Evolutionary conservation across 495 filamentous ascomycete genomes (phyloP).

Genomic region (Xylaria longipes): DNA sequence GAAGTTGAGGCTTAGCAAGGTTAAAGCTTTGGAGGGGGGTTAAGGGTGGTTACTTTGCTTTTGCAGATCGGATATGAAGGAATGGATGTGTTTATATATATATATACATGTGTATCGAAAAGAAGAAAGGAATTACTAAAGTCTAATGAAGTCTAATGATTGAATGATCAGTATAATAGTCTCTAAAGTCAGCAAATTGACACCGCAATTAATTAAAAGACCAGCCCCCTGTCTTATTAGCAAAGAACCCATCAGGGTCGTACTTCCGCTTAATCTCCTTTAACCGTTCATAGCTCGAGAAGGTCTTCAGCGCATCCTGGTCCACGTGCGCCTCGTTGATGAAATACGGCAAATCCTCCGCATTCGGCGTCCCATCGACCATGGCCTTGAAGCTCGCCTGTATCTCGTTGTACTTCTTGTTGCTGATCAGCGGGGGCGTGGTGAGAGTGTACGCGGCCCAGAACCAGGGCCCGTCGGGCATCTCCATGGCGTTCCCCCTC

Average conservation of each 20-base stretch:
- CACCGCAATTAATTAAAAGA: conserved; percentile 36
- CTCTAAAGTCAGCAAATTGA: too few relatives aligned
- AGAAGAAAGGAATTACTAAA: too few relatives aligned
- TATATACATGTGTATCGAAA: too few relatives aligned
- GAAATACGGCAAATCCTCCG: conserved; percentile 42
- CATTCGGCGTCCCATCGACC: conserved; percentile 36
- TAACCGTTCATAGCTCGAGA: conserved; percentile 39
- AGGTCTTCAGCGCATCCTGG: conserved; percentile 43
- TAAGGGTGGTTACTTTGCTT: too few relatives aligned
- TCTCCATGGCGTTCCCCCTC: conserved; percentile 48
- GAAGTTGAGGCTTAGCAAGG: too few relatives aligned
- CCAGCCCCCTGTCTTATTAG: conserved; percentile 45
- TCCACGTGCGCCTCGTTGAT: conserved; percentile 45
- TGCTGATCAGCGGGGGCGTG: conserved; percentile 35
- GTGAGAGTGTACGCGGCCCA: conserved; percentile 44
- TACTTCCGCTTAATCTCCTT: conserved; percentile 47
- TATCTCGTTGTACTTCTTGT: conserved; percentile 38
- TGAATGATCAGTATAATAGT: too few relatives aligned
- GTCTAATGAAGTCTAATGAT: too few relatives aligned
- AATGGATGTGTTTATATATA: too few relatives aligned
- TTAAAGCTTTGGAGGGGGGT: too few relatives aligned
- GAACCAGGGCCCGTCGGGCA: conserved; percentile 48
- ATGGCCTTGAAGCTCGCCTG: conserved; percentile 44
- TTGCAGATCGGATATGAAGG: too few relatives aligned
- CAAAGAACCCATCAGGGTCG: conserved; percentile 48